These are phyloP conservation scores for Clonostachys chloroleuca DNA, from an alignment of 2,329 filamentous ascomycete genomes.

Conservation along the genomic window DNA sequence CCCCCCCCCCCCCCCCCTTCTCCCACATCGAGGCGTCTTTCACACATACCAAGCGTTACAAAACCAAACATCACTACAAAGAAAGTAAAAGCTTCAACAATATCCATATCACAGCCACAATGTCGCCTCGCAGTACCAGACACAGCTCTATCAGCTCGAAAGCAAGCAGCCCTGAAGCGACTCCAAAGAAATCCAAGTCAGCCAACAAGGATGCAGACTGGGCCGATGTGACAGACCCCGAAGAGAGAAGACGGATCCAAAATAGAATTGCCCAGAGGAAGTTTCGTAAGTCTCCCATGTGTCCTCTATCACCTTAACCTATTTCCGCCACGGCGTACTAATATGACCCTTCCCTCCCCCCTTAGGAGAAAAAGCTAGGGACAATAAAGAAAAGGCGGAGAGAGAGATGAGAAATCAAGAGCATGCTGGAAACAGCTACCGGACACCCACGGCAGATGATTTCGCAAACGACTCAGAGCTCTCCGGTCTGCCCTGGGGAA, in stretches of 20 bases:
- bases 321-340: not conserved
- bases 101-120: not conserved
- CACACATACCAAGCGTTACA: not conserved
- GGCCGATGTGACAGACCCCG: conserved; percentile 64
- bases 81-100: not conserved
- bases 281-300: conserved; percentile 52
- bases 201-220: conserved; percentile 55
- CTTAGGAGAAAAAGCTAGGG: conserved; percentile 64
- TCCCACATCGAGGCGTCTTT: too few species aligned
- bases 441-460: conserved; percentile 53
- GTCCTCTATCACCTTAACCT: not conserved
- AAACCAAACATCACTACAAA: too few species aligned
- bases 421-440: conserved; percentile 61
- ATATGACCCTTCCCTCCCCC: not conserved
- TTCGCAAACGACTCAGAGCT: conserved; percentile 44
- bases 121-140: not conserved
- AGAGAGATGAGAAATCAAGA: conserved; percentile 60
- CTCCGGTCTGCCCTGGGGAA: conserved; percentile 69
- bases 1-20: too few species aligned
- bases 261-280: conserved; percentile 74
- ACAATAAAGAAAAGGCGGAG: conserved; percentile 61
- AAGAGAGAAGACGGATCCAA: conserved; percentile 69
- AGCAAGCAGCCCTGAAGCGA: conserved; percentile 1
- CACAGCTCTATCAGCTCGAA: not conserved
- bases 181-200: conserved; percentile 29